phyloP scores from a whole-genome alignment of 352 stramenopile species.

The Phytophthora capsici region DNA sequence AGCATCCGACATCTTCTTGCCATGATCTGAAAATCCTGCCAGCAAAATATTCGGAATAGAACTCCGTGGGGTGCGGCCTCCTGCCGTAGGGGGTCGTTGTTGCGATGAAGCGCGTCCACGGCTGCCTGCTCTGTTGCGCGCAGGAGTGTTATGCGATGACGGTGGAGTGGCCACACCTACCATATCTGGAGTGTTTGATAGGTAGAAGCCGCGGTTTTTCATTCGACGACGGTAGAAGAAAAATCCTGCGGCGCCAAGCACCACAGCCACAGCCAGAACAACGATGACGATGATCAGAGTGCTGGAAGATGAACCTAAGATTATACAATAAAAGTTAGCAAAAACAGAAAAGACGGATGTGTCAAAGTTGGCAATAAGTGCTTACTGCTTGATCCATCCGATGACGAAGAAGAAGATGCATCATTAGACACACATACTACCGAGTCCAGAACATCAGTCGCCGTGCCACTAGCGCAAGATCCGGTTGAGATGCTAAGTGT shows the following conservation, averaged over 20 bases:
- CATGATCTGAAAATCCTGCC: constrained; percentile 38
- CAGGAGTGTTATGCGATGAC: constrained; percentile 38
- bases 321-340: constrained; percentile 5
- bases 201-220: constrained; percentile 45
- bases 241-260: constrained; percentile 53
- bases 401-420: constrained; percentile 9
- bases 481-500: constrained; percentile 46
- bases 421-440: constrained; percentile 59
- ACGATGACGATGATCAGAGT: constrained; percentile 63
- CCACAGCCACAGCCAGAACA: constrained; percentile 53
- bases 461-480: constrained; percentile 43
- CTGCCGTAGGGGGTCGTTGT: constrained; percentile 31
- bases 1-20: constrained; percentile 43
- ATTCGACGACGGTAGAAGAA: constrained; percentile 59
- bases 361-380: background rate
- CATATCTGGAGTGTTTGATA: constrained; percentile 42
- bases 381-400: constrained; percentile 31
- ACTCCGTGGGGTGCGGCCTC: constrained; percentile 32
- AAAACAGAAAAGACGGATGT: background rate
- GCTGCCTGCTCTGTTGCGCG: constrained; percentile 33
- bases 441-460: constrained; percentile 54
- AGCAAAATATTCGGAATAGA: constrained; percentile 43
- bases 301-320: constrained; percentile 37
- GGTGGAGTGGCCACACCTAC: constrained; percentile 40
- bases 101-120: constrained; percentile 41